Conservation (phyloP, 148 eudicot species). For the Suaeda aralocaspica region DNA sequence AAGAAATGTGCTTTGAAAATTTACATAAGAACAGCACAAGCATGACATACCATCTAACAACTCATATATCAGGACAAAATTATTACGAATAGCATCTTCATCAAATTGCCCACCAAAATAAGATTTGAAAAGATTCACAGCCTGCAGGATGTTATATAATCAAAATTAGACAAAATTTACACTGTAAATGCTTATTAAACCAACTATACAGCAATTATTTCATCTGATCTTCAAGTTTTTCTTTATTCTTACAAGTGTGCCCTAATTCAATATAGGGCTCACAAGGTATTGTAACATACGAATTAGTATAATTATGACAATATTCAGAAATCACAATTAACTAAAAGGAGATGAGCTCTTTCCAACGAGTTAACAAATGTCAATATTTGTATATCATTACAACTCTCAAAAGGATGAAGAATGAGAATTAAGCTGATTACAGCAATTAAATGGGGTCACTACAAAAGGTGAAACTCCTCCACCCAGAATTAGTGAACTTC, state of each 20-base stretch:
- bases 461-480: neutral
- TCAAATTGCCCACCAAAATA: slow-evolving; percentile 98
- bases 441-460: neutral
- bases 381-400: too few species aligned
- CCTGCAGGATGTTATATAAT: slow-evolving; percentile 47
- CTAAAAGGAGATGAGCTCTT: neutral
- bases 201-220: neutral
- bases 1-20: neutral
- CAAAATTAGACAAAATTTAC: slow-evolving; percentile 14
- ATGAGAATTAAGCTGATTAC: neutral
- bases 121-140: slow-evolving; percentile 90
- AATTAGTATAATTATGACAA: neutral
- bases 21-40: slow-evolving; percentile 11
- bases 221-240: neutral
- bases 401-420: neutral
- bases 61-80: slow-evolving; percentile 93
- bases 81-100: slow-evolving; percentile 97
- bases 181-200: neutral
- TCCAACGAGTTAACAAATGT: neutral
- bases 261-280: neutral
- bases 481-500: neutral
- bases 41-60: slow-evolving; percentile 80
- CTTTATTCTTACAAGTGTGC: neutral
- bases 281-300: neutral
- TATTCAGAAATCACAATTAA: neutral